A percentile compares a stretch with the other conserved stretches of the same genome.
phyloP scores from a whole-genome alignment of 352 stramenopile species.

The Discostella stelligera region DNA sequence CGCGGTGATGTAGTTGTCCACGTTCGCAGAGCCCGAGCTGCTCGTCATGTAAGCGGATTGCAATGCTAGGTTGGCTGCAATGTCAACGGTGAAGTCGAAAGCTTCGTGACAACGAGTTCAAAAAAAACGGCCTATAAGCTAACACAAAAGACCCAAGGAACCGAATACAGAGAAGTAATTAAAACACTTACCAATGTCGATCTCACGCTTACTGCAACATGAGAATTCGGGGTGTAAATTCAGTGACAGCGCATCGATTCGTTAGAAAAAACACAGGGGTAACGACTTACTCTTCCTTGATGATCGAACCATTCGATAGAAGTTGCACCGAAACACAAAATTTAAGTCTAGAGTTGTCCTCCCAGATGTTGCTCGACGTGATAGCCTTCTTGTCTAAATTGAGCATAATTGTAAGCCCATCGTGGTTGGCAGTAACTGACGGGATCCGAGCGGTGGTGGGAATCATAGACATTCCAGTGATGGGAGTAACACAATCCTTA shows the following conservation, averaged over 20 bases:
- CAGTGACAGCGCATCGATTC: neutral
- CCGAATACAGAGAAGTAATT: too few species aligned
- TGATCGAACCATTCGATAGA: constrained; percentile 12
- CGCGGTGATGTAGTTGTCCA: constrained; percentile 36
- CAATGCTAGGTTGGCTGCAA: constrained; percentile 16
- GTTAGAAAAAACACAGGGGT: neutral
- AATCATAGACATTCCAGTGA: neutral
- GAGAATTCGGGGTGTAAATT: neutral
- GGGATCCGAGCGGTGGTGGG: neutral
- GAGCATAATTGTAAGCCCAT: constrained; percentile 4
- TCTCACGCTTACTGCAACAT: neutral
- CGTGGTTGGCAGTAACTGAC: neutral
- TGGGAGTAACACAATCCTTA: neutral
- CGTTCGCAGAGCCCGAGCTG: constrained; percentile 17
- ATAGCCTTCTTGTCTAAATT: constrained; percentile 2
- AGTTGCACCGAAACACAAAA: constrained; percentile 20
- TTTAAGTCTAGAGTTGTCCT: constrained; percentile 3
- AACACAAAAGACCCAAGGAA: too few species aligned
- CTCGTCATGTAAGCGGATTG: constrained; percentile 16
- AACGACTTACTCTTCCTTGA: constrained; percentile 26
- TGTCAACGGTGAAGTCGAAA: constrained; percentile 45
- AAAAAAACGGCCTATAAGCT: too few species aligned
- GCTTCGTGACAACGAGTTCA: neutral
- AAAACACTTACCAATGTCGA: neutral
- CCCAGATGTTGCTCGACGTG: constrained; percentile 19